A percentile compares a stretch with the other conserved stretches of the same genome.
These are phyloP conservation scores for Quercus rubra DNA, from an alignment of 306 rosid species.

Conservation along the genomic window DNA sequence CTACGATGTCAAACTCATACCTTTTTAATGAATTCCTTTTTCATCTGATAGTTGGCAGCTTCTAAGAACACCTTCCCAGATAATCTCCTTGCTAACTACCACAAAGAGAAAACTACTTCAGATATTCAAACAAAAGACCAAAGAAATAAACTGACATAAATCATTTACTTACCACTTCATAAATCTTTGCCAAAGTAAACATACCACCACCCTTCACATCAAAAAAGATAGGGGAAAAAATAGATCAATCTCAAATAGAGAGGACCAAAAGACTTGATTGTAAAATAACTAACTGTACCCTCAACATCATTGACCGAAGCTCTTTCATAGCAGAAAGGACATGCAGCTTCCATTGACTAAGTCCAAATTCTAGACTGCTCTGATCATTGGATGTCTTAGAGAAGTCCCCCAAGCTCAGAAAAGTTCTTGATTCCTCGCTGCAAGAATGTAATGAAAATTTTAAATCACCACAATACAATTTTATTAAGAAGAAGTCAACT, in stretches of 20 bases:
- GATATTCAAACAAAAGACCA: slow-evolving; percentile 3
- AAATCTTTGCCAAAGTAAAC: slow-evolving; percentile 66
- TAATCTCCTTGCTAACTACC: slow-evolving; percentile 61
- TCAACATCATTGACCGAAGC: slow-evolving; percentile 62
- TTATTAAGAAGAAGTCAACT: neutral
- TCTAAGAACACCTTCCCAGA: slow-evolving; percentile 76
- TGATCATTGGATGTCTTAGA: slow-evolving; percentile 33
- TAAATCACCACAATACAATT: slow-evolving; percentile 13
- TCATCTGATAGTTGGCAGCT: slow-evolving; percentile 90
- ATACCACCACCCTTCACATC: slow-evolving; percentile 71
- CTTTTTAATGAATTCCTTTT: slow-evolving; percentile 77
- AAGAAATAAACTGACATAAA: slow-evolving; percentile 14
- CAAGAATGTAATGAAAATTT: slow-evolving; percentile 26
- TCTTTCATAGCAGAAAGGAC: slow-evolving; percentile 54
- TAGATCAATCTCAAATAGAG: slow-evolving; percentile 17
- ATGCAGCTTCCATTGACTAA: slow-evolving; percentile 69
- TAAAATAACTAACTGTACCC: slow-evolving; percentile 40
- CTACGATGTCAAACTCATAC: slow-evolving; percentile 28
- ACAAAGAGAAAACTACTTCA: slow-evolving; percentile 29
- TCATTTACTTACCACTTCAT: slow-evolving; percentile 61
- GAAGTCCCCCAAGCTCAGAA: slow-evolving; percentile 30
- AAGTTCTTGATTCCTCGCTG: slow-evolving; percentile 59
- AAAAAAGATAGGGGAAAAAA: slow-evolving; percentile 12
- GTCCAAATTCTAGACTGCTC: slow-evolving; percentile 63
- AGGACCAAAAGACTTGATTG: neutral